Base-by-base conservation (phyloP, 129 eudicot genomes). In the Mikania micrantha region DNA sequence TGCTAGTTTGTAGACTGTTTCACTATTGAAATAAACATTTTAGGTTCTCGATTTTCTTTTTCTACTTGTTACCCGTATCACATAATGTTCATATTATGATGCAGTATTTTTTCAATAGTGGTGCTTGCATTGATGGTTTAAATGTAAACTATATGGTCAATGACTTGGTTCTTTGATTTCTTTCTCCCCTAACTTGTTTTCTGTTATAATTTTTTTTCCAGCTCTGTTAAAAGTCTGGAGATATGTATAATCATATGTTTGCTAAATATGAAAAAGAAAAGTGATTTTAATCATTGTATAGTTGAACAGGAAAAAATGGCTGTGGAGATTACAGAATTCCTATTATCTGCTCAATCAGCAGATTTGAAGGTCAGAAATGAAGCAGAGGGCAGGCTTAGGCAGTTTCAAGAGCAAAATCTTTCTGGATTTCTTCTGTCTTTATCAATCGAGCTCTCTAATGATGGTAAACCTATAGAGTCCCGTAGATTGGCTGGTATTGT, bases 401-500 rank as follows among this genome's bases (percentile, higher is more conserved):
- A 85, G 80, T 91, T 87, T 53, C 87, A 84, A 57, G 95, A 87
- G 64, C 97, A 88, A 54, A 91, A 88, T 70, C 78, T 84, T 45
- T 84, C 97, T 12, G 78, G 84, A 60, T 91, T 83, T 72, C 86
- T 91, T 73, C 67, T 91, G 3, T 85, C 96, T 21, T 57, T 91
- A 50, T 91, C 96, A 34, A 47, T 81, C 39, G 97, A 91, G 74
- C 88, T 91, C 64, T 83, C 97, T 0, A 85, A 76, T 36, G 91
- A 88, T 76, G 88, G 77, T 2, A 91, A 91, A 56, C 97, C 97
- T 44, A 22, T 77, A 9, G 97, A 91, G 75, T 83, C 94, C 20
- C 88, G 97, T 34, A 83, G 87, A 60, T 80, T 91, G 73, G 97
- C 97, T 62, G 97, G 97, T 81, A 85, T 91, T 35, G 86, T 87